Conservation (phyloP, 106 monocot species). For the Posidonia australis region DNA sequence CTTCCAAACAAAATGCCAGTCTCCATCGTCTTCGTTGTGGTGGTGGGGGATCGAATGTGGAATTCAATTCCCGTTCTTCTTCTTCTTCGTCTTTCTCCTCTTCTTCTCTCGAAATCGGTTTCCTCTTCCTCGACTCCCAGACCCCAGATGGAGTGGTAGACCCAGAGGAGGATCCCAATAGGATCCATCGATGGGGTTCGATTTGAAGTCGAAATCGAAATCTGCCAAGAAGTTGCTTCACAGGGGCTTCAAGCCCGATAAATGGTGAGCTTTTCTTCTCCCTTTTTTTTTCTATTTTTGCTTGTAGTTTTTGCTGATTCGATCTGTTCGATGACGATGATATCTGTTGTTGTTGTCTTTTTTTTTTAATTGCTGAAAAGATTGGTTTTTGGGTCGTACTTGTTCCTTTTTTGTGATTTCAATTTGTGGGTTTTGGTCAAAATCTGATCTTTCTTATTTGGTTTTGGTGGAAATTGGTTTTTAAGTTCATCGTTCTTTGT, state of each 20-base stretch:
- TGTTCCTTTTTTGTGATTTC: neutral
- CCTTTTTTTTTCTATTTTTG: neutral
- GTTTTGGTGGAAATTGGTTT: too few relatives aligned
- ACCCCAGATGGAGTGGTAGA: too few relatives aligned
- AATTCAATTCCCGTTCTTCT: neutral
- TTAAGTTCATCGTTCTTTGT: neutral
- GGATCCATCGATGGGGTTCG: neutral
- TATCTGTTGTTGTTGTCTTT: neutral
- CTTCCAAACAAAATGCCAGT: too few relatives aligned
- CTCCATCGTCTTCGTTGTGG: too few relatives aligned
- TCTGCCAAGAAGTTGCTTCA: slow-evolving; percentile 5
- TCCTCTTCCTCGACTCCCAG: too few relatives aligned
- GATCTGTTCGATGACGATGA: too few relatives aligned
- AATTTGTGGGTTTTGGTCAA: neutral
- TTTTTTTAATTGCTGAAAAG: neutral
- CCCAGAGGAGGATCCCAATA: too few relatives aligned
- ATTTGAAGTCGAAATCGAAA: neutral
- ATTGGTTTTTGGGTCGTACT: neutral
- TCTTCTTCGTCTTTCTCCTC: neutral
- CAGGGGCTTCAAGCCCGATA: slow-evolving; percentile 6
- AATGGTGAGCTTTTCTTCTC: neutral
- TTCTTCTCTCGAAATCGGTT: neutral
- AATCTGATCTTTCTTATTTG: too few relatives aligned
- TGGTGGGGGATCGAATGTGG: too few relatives aligned
- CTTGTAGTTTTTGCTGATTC: too few relatives aligned